A percentile compares a stretch with the other conserved stretches of the same genome.
Conservation (phyloP, 2,329 filamentous ascomycete genomes). For the Mycosphaerelloides madeirae region DNA sequence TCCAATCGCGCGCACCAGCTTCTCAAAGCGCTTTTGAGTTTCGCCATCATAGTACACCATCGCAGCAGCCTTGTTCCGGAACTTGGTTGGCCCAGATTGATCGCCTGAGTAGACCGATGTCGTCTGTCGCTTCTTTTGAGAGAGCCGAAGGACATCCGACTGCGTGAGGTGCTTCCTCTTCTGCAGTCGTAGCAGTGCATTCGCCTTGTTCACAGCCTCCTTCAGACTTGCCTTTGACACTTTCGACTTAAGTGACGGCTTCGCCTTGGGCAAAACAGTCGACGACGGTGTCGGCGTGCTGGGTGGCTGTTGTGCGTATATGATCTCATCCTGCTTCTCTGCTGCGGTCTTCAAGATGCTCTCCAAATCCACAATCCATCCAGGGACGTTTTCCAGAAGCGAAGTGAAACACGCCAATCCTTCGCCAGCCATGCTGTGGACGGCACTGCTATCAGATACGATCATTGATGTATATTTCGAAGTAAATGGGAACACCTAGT, state of each 20-base stretch:
- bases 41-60: slow-evolving; percentile 91
- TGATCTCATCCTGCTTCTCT: slow-evolving; percentile 25
- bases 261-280: slow-evolving; percentile 10
- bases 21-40: slow-evolving; percentile 76
- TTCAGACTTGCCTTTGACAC: slow-evolving; percentile 4
- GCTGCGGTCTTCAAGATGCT: slow-evolving; percentile 23
- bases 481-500: slow-evolving; percentile 1
- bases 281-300: slow-evolving; percentile 3
- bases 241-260: slow-evolving; percentile 23
- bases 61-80: slow-evolving; percentile 68
- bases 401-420: slow-evolving; percentile 26
- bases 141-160: slow-evolving; percentile 26
- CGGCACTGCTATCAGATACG: background rate
- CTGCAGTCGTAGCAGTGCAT: slow-evolving; percentile 16
- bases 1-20: slow-evolving; percentile 75
- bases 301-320: slow-evolving; percentile 21
- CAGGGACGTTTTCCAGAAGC: slow-evolving; percentile 28
- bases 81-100: slow-evolving; percentile 47
- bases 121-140: slow-evolving; percentile 41
- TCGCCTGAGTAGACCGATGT: slow-evolving; percentile 38
- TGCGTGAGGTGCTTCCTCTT: slow-evolving; percentile 19
- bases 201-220: slow-evolving; percentile 3
- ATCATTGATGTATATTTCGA: background rate
- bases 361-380: slow-evolving; percentile 31
- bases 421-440: slow-evolving; percentile 28